Evolutionary conservation across 768 basidiomycete species (phyloP).

Genomic region (Pisolithus marmoratus): DNA sequence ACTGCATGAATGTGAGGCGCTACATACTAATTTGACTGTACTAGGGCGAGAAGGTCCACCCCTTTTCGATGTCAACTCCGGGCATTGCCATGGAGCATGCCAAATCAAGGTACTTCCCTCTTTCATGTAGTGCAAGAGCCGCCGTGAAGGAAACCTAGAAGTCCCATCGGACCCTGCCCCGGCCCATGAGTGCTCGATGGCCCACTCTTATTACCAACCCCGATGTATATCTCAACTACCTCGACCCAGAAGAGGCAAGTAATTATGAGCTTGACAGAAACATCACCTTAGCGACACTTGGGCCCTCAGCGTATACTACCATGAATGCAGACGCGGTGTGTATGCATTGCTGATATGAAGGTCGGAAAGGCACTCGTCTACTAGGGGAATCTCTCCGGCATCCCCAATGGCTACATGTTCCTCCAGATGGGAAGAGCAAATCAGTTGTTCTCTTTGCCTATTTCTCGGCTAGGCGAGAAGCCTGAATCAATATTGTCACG

Average conservation of each 20-base stretch:
- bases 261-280: neutral
- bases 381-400: constrained; percentile 23
- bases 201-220: neutral
- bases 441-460: constrained; percentile 18
- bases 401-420: constrained; percentile 15
- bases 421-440: constrained; percentile 8
- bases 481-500: neutral
- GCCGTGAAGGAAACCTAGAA: too few species aligned
- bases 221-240: neutral
- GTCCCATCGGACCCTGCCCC: too few species aligned
- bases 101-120: too few species aligned
- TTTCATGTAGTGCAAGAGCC: too few species aligned
- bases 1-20: too few species aligned
- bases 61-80: too few species aligned
- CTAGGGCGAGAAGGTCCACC: too few species aligned
- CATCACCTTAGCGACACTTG: neutral
- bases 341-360: neutral
- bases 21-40: too few species aligned
- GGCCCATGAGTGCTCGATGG: neutral
- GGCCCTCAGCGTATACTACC: neutral
- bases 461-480: constrained; percentile 16
- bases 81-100: too few species aligned
- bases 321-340: neutral
- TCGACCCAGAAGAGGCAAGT: neutral
- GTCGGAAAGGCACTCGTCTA: constrained; percentile 15